Conservation (phyloP, 2,329 filamentous ascomycete genomes). For the Drechslera avenae region DNA sequence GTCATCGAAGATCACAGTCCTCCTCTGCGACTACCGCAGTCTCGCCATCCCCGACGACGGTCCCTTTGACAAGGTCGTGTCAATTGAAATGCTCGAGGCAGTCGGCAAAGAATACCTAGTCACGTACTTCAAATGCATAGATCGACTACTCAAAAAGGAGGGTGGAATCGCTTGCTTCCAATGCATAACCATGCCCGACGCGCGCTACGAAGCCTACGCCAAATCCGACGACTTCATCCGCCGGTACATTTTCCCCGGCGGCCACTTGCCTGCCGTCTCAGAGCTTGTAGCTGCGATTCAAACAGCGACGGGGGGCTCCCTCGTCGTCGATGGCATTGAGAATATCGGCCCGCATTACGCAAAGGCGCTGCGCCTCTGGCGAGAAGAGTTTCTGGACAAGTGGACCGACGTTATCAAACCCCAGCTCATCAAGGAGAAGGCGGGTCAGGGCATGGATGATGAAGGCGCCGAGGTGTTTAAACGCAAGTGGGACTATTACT, state of each 20-base stretch:
- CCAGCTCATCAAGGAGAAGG: conserved; percentile 64
- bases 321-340: conserved; percentile 70
- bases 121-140: conserved; percentile 69
- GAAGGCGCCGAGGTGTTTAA: conserved; percentile 70
- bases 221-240: conserved; percentile 75
- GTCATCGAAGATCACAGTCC: conserved; percentile 65
- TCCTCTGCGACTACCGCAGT: conserved; percentile 71
- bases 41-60: conserved; percentile 57
- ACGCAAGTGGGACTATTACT: conserved; percentile 79
- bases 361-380: conserved; percentile 71
- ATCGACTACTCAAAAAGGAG: conserved; percentile 67
- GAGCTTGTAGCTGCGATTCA: conserved; percentile 69
- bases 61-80: conserved; percentile 72
- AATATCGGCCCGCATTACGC: conserved; percentile 78
- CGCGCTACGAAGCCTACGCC: conserved; percentile 68
- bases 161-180: conserved; percentile 74
- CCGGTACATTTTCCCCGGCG: conserved; percentile 80
- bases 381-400: conserved; percentile 66
- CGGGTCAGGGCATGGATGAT: conserved; percentile 63
- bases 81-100: conserved; percentile 79
- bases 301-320: conserved; percentile 62
- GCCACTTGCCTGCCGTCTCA: conserved; percentile 70
- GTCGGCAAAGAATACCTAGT: conserved; percentile 70
- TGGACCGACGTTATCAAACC: conserved; percentile 66
- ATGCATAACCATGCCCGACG: conserved; percentile 77